Evolutionary conservation across 305 asterid genomes (phyloP), one percentile per base, ranked within the genome.

Genomic region (Ilex paraguariensis): DNA sequence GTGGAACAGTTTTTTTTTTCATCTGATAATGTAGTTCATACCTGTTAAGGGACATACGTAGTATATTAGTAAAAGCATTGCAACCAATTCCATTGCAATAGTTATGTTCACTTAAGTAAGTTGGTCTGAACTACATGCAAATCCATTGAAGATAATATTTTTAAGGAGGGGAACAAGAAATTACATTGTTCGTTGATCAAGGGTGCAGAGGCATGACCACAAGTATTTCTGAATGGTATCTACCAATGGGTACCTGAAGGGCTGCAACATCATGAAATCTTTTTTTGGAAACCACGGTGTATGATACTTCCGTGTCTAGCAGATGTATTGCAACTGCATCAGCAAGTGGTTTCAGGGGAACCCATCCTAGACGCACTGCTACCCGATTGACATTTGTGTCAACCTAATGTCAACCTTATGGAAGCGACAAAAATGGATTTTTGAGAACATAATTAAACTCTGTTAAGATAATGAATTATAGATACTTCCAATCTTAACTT

Each of bases 141-240:
- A 36, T 36, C 42, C 42, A 36, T 36, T 36, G 42, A 36, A 36
- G 42, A 36, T 8, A 36, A 36, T 1, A 1, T 36, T 36, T 36
- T 5, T 36, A 36, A 4, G 42, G 42, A 4, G 42, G 42, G 42
- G 42, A 1, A 8, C 42, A 36, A 36, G 9, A 36, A 36, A 62
- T 81, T 86, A 94, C 99, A 94, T 75, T 75, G 96, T 94, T 76
- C 84, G 79, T 57, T 94, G 98, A 75, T 91, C 99, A 74, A 94
- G 96, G 77, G 88, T 94, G 96, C 99, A 90, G 77, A 94, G 98
- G 67, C 99, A 81, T 63, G 99, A 98, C 97, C 98, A 94, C 58
- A 94, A 81, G 64, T 86, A 91, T 67, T 94, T 86, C 80, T 94
- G 98, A 62, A 94, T 88, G 6, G 99, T 80, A 73, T 94, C 99